Base-by-base conservation (phyloP, 208 protist genomes). In the Acanthamoeba rhysodes region DNA sequence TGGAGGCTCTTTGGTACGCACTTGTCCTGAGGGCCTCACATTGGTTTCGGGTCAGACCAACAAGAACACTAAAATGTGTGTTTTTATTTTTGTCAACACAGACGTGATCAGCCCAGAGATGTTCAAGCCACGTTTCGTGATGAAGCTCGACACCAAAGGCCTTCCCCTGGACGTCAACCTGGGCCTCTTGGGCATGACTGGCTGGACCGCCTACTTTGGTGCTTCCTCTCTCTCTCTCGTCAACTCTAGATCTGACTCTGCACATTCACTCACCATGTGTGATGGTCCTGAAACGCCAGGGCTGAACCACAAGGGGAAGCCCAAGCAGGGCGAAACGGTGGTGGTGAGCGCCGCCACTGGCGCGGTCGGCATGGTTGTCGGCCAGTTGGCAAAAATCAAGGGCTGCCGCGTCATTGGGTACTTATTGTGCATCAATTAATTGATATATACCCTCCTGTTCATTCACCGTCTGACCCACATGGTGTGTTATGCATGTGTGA, bases 271-370 rank as follows among this genome's bases (percentile, higher is more conserved):
- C 37, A 41, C 37, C 37, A 41, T 41, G 37, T 41, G 37, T 41
- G 37, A 3, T 41, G 37, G 37, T 41, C 37, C 37, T 41, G 37
- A 41, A 41, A 41, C 20, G 0, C 10, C 87, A 29, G 87, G 85
- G 24, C 41, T 96, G 0, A 14, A 50, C 9, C 8, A 95, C 10
- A 80, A 97, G 41, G 93, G 64, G 10, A 59, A 96, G 37, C 96
- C 96, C 27, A 87, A 97, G 34, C 7, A 90, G 66, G 97, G 97
- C 27, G 72, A 97, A 64, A 98, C 96, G 9, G 32, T 97, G 0
- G 66, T 97, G 18, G 91, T 97, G 16, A 82, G 57, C 32, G 97
- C 90, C 20, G 96, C 95, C 6, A 55, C 95, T 22, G 97, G 97
- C 14, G 96, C 84, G 29, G 96, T 96, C 27, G 96, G 96, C 34